A percentile compares a stretch with the other conserved stretches of the same genome.
phyloP scores from a whole-genome alignment of 2,329 filamentous ascomycete genomes.

The Periconia macrospinosa region DNA sequence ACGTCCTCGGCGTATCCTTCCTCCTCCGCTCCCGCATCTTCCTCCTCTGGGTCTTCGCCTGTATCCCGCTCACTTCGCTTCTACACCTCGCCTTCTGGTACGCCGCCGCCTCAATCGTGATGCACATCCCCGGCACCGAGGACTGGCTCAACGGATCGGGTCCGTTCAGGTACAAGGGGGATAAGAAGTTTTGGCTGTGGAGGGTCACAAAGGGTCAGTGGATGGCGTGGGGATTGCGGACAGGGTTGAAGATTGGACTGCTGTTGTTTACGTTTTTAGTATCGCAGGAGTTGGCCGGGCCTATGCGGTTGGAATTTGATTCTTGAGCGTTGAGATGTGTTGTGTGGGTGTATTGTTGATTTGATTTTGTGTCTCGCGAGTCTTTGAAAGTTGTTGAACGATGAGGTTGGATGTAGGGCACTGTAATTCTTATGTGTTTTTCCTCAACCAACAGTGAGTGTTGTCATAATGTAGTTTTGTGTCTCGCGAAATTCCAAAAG shows the following conservation, averaged over 20 bases:
- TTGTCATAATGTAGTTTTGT: too few relatives aligned
- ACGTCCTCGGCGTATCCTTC: slow-evolving; percentile 19
- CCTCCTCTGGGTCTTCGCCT: slow-evolving; percentile 19
- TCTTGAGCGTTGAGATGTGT: too few relatives aligned
- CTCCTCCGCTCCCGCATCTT: slow-evolving; percentile 23
- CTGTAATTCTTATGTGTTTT: too few relatives aligned
- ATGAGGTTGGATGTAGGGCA: too few relatives aligned
- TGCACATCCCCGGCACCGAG: background rate
- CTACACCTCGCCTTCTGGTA: slow-evolving; percentile 22
- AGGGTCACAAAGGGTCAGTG: slow-evolving; percentile 6
- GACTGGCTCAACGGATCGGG: slow-evolving; percentile 12
- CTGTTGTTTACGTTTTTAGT: slow-evolving; percentile 18
- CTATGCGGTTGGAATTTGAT: slow-evolving; percentile 5
- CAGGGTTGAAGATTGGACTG: slow-evolving; percentile 11
- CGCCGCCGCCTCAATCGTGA: slow-evolving; percentile 7
- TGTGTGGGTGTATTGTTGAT: too few relatives aligned
- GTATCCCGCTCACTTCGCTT: slow-evolving; percentile 18
- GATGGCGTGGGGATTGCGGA: slow-evolving; percentile 13
- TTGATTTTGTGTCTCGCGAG: too few relatives aligned
- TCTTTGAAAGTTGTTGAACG: too few relatives aligned
- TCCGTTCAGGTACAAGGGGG: background rate
- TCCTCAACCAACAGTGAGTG: too few relatives aligned
- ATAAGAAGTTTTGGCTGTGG: slow-evolving; percentile 5
- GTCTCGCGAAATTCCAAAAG: too few relatives aligned
- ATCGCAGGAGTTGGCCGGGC: slow-evolving; percentile 20